Conservation (phyloP, 129 eudicot genomes). For the Rutidosis leptorrhynchoides region DNA sequence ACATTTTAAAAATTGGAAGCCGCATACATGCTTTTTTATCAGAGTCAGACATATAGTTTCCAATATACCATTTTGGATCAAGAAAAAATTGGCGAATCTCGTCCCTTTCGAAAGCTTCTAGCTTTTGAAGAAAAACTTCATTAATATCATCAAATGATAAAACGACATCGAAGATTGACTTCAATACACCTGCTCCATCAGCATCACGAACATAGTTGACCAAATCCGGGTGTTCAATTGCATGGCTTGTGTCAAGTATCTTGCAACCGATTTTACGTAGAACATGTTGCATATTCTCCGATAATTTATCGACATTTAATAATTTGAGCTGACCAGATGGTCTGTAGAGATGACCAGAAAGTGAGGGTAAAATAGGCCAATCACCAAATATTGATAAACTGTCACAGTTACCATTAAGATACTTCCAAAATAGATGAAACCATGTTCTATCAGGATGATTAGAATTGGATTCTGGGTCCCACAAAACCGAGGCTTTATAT, state of each 20-base stretch:
- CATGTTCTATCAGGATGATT: slow-evolving; percentile 66
- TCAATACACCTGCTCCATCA: slow-evolving; percentile 64
- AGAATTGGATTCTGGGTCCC: slow-evolving; percentile 55
- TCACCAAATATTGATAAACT: slow-evolving; percentile 68
- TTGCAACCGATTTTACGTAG: slow-evolving; percentile 80
- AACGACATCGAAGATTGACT: slow-evolving; percentile 71
- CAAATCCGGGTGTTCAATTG: slow-evolving; percentile 76
- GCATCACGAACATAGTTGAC: slow-evolving; percentile 52
- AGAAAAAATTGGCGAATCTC: slow-evolving; percentile 83
- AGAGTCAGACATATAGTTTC: slow-evolving; percentile 60
- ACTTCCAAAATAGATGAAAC: slow-evolving; percentile 83
- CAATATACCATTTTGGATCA: slow-evolving; percentile 84
- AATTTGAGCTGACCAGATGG: slow-evolving; percentile 59
- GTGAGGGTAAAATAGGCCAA: slow-evolving; percentile 93
- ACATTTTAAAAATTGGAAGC: slow-evolving; percentile 75
- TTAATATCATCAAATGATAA: slow-evolving; percentile 43
- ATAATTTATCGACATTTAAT: slow-evolving; percentile 57
- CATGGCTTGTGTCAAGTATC: slow-evolving; percentile 49
- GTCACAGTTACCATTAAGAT: slow-evolving; percentile 62
- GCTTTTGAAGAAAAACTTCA: slow-evolving; percentile 38
- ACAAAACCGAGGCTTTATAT: slow-evolving; percentile 52
- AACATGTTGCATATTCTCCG: slow-evolving; percentile 51
- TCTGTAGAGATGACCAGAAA: slow-evolving; percentile 70
- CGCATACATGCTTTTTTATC: slow-evolving; percentile 62
- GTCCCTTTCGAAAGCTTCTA: slow-evolving; percentile 64